phyloP scores from a whole-genome alignment of 257 asterid species.

The Paraleonurus japonicus region DNA sequence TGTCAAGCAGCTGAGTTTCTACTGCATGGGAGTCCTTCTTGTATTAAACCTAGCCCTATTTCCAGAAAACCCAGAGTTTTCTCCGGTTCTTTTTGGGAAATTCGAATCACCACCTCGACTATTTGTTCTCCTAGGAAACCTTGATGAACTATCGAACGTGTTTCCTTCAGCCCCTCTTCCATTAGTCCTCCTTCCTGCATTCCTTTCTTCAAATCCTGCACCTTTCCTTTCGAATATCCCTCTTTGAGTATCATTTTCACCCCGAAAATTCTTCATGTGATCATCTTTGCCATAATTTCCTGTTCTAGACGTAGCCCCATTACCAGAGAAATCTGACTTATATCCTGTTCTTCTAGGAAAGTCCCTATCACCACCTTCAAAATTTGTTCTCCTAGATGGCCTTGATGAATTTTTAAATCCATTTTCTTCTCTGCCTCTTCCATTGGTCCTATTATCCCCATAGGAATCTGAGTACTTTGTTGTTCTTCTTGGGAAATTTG shows the following conservation, averaged over 20 bases:
- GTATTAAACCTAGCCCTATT: constrained; percentile 29
- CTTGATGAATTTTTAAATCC: constrained; percentile 28
- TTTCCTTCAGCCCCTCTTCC: constrained; percentile 28
- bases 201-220: not conserved
- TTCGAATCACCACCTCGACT: constrained; percentile 26
- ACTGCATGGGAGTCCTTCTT: constrained; percentile 30
- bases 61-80: constrained; percentile 29
- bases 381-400: constrained; percentile 31
- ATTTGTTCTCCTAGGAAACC: constrained; percentile 32
- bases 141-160: constrained; percentile 30
- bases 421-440: constrained; percentile 26
- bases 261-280: constrained; percentile 21
- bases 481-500: constrained; percentile 22
- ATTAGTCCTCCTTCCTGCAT: constrained; percentile 12
- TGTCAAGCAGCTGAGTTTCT: constrained; percentile 27
- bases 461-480: constrained; percentile 24
- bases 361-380: constrained; percentile 26
- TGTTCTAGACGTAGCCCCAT: not conserved
- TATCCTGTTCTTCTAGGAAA: constrained; percentile 19
- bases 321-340: constrained; percentile 14
- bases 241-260: not conserved
- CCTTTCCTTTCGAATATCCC: constrained; percentile 7
- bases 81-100: constrained; percentile 19
- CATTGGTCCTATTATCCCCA: constrained; percentile 25
- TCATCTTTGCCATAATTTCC: constrained; percentile 30